Percentiles rank a stretch among this genome's conserved stretches.
Conservation (phyloP, 2,329 filamentous ascomycete species). For the Fusarium sp. region DNA sequence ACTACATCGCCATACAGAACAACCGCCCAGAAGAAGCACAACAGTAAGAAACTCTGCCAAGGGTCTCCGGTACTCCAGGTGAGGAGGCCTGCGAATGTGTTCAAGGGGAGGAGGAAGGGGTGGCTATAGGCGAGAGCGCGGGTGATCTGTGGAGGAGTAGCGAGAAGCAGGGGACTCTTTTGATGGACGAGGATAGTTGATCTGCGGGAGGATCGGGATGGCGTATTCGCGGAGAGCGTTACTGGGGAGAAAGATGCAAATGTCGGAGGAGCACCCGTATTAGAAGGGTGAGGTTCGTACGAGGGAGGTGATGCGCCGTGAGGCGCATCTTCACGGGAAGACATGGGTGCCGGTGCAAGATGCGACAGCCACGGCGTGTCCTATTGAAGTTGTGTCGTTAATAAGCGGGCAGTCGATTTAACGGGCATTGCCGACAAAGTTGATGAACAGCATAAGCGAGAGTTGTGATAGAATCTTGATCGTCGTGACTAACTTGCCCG, state of each 20-base stretch:
- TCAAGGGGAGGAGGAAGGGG: conserved; percentile 88
- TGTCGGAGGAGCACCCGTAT: conserved; percentile 68
- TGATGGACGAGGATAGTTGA: conserved; percentile 96
- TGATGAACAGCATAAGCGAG: neutral
- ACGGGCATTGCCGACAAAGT: neutral
- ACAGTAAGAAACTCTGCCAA: conserved; percentile 94
- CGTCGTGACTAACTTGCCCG: conserved; percentile 2
- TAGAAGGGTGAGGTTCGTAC: conserved; percentile 42
- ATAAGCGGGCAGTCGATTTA: neutral
- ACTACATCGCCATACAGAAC: conserved; percentile 86
- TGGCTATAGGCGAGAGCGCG: conserved; percentile 94
- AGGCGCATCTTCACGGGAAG: conserved; percentile 50
- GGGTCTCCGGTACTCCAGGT: conserved; percentile 95
- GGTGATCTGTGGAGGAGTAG: conserved; percentile 94
- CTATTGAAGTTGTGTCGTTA: conserved; percentile 38
- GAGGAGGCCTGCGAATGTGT: conserved; percentile 82
- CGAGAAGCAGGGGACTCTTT: conserved; percentile 90
- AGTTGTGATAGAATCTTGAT: conserved; percentile 1
- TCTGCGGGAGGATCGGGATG: conserved; percentile 70
- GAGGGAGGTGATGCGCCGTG: conserved; percentile 46
- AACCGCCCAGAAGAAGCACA: conserved; percentile 84
- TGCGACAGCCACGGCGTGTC: conserved; percentile 62
- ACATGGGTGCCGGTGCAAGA: conserved; percentile 48
- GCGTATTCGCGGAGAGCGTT: conserved; percentile 73
- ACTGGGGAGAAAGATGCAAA: conserved; percentile 90